A percentile compares a stretch with the other conserved stretches of the same genome.
These are phyloP conservation scores for Bipolaris gigantea DNA, from an alignment of 2,329 filamentous ascomycete genomes.

Conservation along the genomic window DNA sequence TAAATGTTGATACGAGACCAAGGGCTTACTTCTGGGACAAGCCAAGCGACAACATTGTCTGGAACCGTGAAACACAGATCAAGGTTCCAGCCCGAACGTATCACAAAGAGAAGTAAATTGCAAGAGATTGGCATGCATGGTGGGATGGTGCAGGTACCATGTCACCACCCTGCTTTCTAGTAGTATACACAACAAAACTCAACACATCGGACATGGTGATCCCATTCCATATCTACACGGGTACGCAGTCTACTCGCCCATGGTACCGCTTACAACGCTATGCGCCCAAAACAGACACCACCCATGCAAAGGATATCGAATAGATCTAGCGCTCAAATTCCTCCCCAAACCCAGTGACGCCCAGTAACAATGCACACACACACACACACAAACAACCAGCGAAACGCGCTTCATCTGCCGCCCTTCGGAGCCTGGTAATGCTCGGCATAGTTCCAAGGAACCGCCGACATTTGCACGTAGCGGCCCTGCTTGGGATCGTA, in stretches of 20 bases:
- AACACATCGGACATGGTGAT: too few species aligned
- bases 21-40: too few species aligned
- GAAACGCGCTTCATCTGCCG: slow-evolving; percentile 6
- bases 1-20: too few species aligned
- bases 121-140: too few species aligned
- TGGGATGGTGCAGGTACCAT: too few species aligned
- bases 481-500: slow-evolving; percentile 51
- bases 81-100: too few species aligned
- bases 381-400: background rate
- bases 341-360: slow-evolving; percentile 2
- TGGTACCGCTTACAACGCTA: background rate
- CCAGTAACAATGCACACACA: slow-evolving; percentile 9
- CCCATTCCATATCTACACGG: background rate
- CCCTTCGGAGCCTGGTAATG: slow-evolving; percentile 47
- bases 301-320: slow-evolving; percentile 3
- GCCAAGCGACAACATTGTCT: too few species aligned
- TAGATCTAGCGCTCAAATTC: slow-evolving; percentile 4
- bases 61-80: too few species aligned
- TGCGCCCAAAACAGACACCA: slow-evolving; percentile 3
- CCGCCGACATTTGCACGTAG: slow-evolving; percentile 39
- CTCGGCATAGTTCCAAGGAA: slow-evolving; percentile 27
- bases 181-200: too few species aligned
- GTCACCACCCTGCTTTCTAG: too few species aligned
- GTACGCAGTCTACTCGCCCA: background rate
- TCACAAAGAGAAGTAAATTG: too few species aligned